Base-by-base conservation (phyloP, 2,329 filamentous ascomycete genomes). In the Aspergillus glaucus region DNA sequence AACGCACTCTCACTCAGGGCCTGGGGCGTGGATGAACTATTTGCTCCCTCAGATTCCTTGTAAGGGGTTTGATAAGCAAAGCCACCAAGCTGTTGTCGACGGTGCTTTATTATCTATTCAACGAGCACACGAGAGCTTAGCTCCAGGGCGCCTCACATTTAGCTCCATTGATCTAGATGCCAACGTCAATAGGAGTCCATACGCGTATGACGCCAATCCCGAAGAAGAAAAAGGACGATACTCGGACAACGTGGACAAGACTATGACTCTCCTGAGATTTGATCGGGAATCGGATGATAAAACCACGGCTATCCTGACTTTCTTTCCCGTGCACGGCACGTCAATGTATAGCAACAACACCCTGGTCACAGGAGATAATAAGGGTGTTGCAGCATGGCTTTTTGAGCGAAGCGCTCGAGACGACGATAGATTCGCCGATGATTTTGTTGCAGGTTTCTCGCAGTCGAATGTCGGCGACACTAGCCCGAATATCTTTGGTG, bases 1-100 rank as follows among this genome's bases (percentile, higher is more conserved):
- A 47, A 97, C 92, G 0, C 92, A 97, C 67, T 93, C 88, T 22
- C 92, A 97, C 70, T 85, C 90, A 21, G 92, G 91, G 0, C 91
- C 92, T 0, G 92, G 87, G 2, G 92, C 87, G 5, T 97, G 90
- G 89, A 77, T 94, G 65, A 97, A 97, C 70, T 97, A 96, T 64
- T 78, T 97, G 8, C 76, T 96, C 5, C 92, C 91, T 6, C 91
- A 96, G 64, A 86, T 97, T 55, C 93, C 92, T 0, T 91, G 84
- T 61, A 79, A 86, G 50, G 92, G 92, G 0, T 96, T 95, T 59
- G 80, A 89, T 68, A 82, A 84, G 61, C 87, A 94, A 67, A 94
- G 88, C 60, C 95, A 95, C 62, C 79, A 85, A 55, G 90, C 92
- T 24, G 89, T 97, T 53, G 89, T 97, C 0, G 84, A 93, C 58